These are phyloP conservation scores for Fonsecaea monophora DNA, from an alignment of 2,329 filamentous ascomycete genomes.

Conservation along the genomic window DNA sequence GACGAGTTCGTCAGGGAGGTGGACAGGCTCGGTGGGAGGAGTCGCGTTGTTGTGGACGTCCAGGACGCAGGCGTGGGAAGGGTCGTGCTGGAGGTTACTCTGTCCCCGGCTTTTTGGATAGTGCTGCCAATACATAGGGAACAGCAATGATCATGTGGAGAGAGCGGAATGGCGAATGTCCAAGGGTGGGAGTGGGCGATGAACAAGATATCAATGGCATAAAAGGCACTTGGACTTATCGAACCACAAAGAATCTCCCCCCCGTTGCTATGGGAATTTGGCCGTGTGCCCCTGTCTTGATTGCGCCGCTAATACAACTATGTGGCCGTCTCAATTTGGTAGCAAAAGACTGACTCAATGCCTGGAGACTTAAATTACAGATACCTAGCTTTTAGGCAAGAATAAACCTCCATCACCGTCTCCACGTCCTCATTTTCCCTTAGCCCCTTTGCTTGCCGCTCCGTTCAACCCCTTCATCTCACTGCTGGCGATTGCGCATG, in stretches of 20 bases:
- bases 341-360: conserved; percentile 5
- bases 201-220: not conserved
- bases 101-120: not conserved
- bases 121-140: not conserved
- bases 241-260: not conserved
- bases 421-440: conserved; percentile 4
- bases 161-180: not conserved
- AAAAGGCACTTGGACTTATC: not conserved
- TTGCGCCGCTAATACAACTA: conserved; percentile 5
- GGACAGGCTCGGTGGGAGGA: conserved; percentile 30
- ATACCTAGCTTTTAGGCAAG: conserved; percentile 19
- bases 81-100: conserved; percentile 49
- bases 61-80: conserved; percentile 54
- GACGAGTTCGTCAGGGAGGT: conserved; percentile 60
- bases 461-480: conserved; percentile 3
- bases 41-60: conserved; percentile 44
- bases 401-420: conserved; percentile 12
- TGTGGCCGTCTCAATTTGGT: conserved; percentile 2
- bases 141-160: not conserved
- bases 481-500: conserved; percentile 36
- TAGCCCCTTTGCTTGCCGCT: not conserved
- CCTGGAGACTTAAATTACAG: conserved; percentile 28
- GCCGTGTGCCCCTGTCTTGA: conserved; percentile 10
- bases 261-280: conserved; percentile 11
- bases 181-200: not conserved